Conservation (phyloP, 805 yeast genomes). For the Ogataea sp. region DNA sequence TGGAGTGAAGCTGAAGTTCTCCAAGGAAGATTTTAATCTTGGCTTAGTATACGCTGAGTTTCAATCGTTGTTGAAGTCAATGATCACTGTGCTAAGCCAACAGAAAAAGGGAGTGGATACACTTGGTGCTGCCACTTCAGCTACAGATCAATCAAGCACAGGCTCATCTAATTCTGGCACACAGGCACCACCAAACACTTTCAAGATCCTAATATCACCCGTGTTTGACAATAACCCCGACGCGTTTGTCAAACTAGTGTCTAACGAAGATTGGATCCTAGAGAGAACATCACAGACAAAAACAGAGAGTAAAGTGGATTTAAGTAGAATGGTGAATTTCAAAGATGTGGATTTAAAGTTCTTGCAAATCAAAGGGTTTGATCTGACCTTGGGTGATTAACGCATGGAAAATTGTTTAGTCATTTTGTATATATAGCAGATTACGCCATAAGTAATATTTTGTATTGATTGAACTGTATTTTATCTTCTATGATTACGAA, state of each 20-base stretch:
- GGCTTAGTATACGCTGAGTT: constrained; percentile 16
- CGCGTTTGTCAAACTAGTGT: constrained; percentile 7
- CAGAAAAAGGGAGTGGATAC: not conserved
- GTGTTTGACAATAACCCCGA: constrained; percentile 2
- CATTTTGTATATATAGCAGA: too few species aligned
- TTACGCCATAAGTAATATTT: too few species aligned
- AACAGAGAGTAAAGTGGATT: not conserved
- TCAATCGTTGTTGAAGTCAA: constrained; percentile 17
- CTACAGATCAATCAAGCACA: not conserved
- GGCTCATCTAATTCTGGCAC: not conserved
- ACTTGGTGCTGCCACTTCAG: not conserved
- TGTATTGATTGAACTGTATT: too few species aligned
- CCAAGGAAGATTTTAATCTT: constrained; percentile 5
- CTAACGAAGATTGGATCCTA: constrained; percentile 17
- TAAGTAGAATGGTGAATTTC: constrained; percentile 1
- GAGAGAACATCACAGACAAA: constrained; percentile 5
- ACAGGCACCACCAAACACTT: constrained; percentile 2
- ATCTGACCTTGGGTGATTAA: constrained; percentile 4
- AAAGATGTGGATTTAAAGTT: constrained; percentile 14
- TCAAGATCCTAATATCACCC: constrained; percentile 17
- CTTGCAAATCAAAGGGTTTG: constrained; percentile 17
- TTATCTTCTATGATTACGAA: not conserved
- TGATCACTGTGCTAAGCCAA: constrained; percentile 10
- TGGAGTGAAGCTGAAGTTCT: not conserved
- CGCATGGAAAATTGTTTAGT: too few species aligned